Base-by-base conservation (phyloP, 768 basidiomycete genomes). In the Mycena sanguinolenta region DNA sequence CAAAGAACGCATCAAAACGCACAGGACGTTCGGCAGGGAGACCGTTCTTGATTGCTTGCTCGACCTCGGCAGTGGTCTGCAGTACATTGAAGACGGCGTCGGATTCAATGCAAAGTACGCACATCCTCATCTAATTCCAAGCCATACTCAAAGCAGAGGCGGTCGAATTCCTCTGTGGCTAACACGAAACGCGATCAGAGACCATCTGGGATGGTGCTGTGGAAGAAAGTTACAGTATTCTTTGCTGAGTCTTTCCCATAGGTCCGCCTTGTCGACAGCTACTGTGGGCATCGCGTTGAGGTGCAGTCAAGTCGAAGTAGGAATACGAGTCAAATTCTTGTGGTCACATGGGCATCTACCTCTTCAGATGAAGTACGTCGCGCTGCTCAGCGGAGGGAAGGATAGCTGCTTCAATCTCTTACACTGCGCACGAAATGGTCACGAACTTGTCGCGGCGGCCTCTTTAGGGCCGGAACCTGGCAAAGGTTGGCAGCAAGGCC, bases 121-220 rank as follows among this genome's bases (percentile, higher is more conserved):
- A 98, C 97, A 83, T 99, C 98, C 83, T 98, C 98, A 77, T 99
- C 98, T 38, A 99, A 86, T 83, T 99, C 98, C 55, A 99, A 85
- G 64, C 98, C 98, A 82, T 97, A 99, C 74, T 99, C 95, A 84
- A 99, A 99, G 75, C 95, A 94, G 61, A 99, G 88, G 78, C 90
- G 90, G 83, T 99, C 98, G 75, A 99, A 98, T 72, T 97, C 96
- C 71, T 97, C 92, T 50, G 94, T 91, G 58, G 96, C 97, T 99
- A 78, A 36, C 42, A 32, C 30, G 46, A 53, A 73, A 60, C 34
- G 71, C 59, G 63, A 77, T 76, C 64, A 74, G 72, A 67, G 65
- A 52, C 42, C 73, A 59, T 67, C 38, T 21, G 64, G 39, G 28
- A 23, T 30, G 61, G 28, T 49, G 39, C 36, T 27, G 5, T 12